Percentiles rank a stretch among this genome's conserved stretches.
Conservation (phyloP, 345 rosid genomes). For the Arabidopsis thaliana region DNA sequence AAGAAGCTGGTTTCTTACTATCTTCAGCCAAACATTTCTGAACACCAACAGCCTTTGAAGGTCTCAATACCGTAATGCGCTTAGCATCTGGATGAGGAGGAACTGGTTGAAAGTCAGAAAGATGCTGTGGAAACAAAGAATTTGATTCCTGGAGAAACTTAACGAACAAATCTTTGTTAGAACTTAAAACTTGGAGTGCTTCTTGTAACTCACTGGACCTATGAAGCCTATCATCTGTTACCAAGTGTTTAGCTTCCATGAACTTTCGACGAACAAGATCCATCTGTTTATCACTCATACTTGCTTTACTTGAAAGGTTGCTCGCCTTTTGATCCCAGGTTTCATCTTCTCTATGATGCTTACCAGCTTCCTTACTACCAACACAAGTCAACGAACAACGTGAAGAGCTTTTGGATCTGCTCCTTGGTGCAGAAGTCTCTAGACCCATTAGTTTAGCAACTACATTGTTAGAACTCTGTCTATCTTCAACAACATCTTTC, state of each 20-base stretch:
- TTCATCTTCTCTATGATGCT: neutral
- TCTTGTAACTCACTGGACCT: constrained; percentile 84
- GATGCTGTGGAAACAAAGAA: constrained; percentile 63
- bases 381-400: constrained; percentile 19
- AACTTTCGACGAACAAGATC: constrained; percentile 87
- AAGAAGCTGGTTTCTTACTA: constrained; percentile 51
- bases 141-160: constrained; percentile 80
- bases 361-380: neutral
- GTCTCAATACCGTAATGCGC: constrained; percentile 86
- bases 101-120: constrained; percentile 54
- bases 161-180: constrained; percentile 73
- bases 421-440: constrained; percentile 50
- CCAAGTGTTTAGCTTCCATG: constrained; percentile 77
- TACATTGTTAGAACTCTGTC: constrained; percentile 59
- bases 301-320: constrained; percentile 44
- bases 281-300: constrained; percentile 57
- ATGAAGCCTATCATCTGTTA: constrained; percentile 75
- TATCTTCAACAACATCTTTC: constrained; percentile 63
- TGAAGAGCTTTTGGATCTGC: constrained; percentile 35
- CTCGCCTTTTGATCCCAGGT: constrained; percentile 6
- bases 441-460: constrained; percentile 98
- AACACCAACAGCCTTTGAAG: constrained; percentile 65
- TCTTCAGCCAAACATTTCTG: constrained; percentile 49
- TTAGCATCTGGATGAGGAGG: constrained; percentile 67
- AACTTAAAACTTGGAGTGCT: constrained; percentile 77